phyloP scores from a whole-genome alignment of 805 yeast species.

The Priceomyces medius region DNA sequence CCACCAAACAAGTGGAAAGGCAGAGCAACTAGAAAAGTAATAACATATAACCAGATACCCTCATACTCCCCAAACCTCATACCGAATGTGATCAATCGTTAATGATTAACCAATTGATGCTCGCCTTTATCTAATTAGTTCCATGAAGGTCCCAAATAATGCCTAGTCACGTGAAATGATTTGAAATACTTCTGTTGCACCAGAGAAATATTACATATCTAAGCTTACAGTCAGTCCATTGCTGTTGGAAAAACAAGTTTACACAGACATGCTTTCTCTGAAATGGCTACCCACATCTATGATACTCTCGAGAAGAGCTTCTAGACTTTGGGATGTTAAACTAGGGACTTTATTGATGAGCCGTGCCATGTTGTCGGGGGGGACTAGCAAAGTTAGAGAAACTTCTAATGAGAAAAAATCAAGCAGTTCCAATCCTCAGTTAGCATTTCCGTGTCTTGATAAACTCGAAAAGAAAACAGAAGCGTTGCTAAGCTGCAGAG shows the following conservation, averaged over 20 bases:
- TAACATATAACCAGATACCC: conserved; percentile 4
- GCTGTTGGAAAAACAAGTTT: too few species aligned
- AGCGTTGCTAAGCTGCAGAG: conserved; percentile 22
- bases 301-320: neutral
- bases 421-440: conserved; percentile 55
- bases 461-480: conserved; percentile 59
- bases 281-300: too few species aligned
- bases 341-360: conserved; percentile 1
- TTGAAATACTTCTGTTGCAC: neutral
- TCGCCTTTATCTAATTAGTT: too few species aligned
- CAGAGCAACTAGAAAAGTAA: conserved; percentile 19
- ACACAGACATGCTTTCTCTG: neutral
- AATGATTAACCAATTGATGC: neutral
- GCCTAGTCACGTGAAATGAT: conserved; percentile 14
- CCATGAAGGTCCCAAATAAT: neutral
- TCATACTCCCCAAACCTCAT: neutral
- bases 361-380: conserved; percentile 3
- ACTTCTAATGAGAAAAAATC: conserved; percentile 5
- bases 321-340: neutral
- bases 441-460: conserved; percentile 85
- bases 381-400: neutral
- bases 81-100: neutral
- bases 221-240: too few species aligned
- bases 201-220: neutral
- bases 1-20: conserved; percentile 19